phyloP scores from a whole-genome alignment of 2,329 filamentous ascomycete species.

The Emergomyces africanus region DNA sequence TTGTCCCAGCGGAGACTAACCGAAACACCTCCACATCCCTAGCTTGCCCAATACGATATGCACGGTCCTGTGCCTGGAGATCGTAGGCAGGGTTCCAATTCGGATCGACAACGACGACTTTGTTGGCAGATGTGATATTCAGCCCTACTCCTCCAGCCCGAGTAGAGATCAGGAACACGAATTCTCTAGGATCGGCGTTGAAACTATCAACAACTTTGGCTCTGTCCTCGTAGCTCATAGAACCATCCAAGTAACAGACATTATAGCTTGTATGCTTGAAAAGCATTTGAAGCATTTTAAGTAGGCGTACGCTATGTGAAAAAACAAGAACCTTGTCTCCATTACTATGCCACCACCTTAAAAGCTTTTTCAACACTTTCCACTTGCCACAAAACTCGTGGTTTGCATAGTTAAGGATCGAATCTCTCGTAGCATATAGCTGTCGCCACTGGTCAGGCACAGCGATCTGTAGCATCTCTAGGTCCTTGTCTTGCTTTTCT shows the following conservation, averaged over 20 bases:
- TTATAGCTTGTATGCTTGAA: constrained; percentile 85
- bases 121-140: constrained; percentile 96
- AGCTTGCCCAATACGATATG: constrained; percentile 87
- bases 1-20: constrained; percentile 77
- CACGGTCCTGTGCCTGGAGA: constrained; percentile 88
- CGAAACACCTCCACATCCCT: constrained; percentile 93
- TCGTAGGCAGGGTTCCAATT: constrained; percentile 97
- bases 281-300: constrained; percentile 72
- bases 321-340: constrained; percentile 95
- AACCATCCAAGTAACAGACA: constrained; percentile 80
- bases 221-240: constrained; percentile 70
- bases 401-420: constrained; percentile 67
- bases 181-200: constrained; percentile 75
- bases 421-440: constrained; percentile 63
- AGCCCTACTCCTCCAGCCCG: constrained; percentile 85
- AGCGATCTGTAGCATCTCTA: constrained; percentile 59
- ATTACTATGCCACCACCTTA: constrained; percentile 79
- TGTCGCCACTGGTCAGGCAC: constrained; percentile 62
- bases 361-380: constrained; percentile 74
- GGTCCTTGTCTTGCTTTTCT: constrained; percentile 66
- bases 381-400: constrained; percentile 94
- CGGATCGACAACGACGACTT: constrained; percentile 92
- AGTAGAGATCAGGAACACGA: constrained; percentile 92
- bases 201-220: constrained; percentile 76
- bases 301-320: constrained; percentile 74